phyloP scores from a whole-genome alignment of 1,139 yeast species.

The Eremothecium sinecaudum region DNA sequence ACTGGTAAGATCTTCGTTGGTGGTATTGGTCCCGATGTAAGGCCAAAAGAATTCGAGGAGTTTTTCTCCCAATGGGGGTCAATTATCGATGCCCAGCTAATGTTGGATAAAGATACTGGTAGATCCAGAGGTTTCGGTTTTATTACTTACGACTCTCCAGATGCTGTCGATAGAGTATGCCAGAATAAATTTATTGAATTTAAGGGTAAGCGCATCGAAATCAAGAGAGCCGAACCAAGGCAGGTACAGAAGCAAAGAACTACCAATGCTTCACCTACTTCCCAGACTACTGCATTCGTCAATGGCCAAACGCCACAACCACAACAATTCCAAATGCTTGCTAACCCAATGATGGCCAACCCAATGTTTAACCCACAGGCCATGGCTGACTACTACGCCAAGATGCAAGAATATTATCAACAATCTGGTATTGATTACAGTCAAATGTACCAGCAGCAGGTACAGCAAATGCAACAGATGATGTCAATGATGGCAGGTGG shows the following conservation, averaged over 20 bases:
- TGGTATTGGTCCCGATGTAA: constrained; percentile 93
- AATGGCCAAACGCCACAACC: constrained; percentile 13
- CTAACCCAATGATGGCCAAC: constrained; percentile 36
- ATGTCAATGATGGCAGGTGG: constrained; percentile 50
- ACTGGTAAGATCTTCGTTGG: constrained; percentile 98
- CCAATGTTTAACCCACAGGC: constrained; percentile 77
- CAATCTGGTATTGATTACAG: constrained; percentile 34
- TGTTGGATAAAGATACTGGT: constrained; percentile 97
- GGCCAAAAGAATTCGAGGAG: constrained; percentile 80
- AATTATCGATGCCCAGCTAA: constrained; percentile 91
- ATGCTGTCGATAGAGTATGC: constrained; percentile 88
- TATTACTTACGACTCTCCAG: constrained; percentile 91
- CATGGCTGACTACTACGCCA: constrained; percentile 83
- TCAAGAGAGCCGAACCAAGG: constrained; percentile 97
- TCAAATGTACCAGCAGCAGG: constrained; percentile 36
- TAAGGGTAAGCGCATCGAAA: constrained; percentile 89
- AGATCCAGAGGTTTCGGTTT: constrained; percentile 97
- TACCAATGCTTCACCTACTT: constrained; percentile 9
- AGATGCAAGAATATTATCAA: constrained; percentile 71
- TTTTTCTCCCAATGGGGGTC: constrained; percentile 87
- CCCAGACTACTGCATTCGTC: neutral
- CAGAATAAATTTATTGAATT: constrained; percentile 72
- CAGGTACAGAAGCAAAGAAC: constrained; percentile 42
- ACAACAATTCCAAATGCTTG: constrained; percentile 24
- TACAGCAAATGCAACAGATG: constrained; percentile 42